phyloP scores from a whole-genome alignment of 257 asterid genomes.

The Capsicum rhomboideum region DNA sequence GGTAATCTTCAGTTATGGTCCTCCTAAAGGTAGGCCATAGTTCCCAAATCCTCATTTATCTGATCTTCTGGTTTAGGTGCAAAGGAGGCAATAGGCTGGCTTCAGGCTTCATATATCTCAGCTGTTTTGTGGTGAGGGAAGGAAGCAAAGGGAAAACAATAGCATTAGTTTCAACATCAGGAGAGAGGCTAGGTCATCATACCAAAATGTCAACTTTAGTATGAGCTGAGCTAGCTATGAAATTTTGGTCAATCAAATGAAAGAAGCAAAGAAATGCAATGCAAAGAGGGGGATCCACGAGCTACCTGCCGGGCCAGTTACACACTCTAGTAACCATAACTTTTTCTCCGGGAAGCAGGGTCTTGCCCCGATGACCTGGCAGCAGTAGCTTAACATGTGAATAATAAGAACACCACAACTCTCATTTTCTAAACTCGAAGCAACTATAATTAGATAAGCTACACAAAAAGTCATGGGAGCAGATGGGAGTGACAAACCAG shows the following conservation, averaged over 20 bases:
- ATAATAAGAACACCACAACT: background rate
- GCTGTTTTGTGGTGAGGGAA: constrained; percentile 77
- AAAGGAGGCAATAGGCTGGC: constrained; percentile 50
- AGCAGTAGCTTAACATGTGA: constrained; percentile 21
- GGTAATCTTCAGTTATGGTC: constrained; percentile 77
- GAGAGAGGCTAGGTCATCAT: constrained; percentile 10
- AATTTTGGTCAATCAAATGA: background rate
- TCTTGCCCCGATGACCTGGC: constrained; percentile 85
- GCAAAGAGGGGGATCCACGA: constrained; percentile 10
- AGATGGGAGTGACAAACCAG: background rate
- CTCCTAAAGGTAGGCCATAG: constrained; percentile 59
- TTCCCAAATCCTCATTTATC: constrained; percentile 63
- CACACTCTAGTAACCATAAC: constrained; percentile 73
- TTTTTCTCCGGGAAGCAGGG: constrained; percentile 80
- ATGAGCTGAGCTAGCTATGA: background rate
- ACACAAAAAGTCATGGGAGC: background rate
- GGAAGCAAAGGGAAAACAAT: constrained; percentile 71
- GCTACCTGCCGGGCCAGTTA: constrained; percentile 60
- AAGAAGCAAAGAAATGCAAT: constrained; percentile 8
- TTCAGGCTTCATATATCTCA: constrained; percentile 80
- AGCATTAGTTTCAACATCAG: constrained; percentile 56
- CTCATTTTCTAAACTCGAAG: background rate
- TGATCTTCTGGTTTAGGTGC: constrained; percentile 95
- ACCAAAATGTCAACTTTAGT: constrained; percentile 9
- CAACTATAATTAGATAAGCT: background rate